A percentile compares a stretch with the other conserved stretches of the same genome.
Evolutionary conservation across 371 early-diverging fungal genomes (phyloP).

Genomic region (Apophysomyces ossiformis): DNA sequence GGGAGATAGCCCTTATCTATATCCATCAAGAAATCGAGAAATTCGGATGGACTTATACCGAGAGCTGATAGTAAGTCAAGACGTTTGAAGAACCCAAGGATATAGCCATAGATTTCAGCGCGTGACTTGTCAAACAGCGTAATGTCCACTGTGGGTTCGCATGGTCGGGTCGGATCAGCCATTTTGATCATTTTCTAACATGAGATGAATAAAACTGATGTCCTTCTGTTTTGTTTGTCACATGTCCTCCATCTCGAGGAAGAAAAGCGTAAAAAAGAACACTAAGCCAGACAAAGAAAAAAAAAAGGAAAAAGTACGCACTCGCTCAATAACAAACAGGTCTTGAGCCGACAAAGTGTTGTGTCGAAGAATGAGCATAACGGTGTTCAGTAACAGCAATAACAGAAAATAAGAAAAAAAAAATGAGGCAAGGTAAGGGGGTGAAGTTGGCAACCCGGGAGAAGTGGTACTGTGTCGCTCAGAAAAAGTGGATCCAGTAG

Average conservation of each 20-base stretch:
- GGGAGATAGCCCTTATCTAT: slow-evolving; percentile 79
- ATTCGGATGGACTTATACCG: slow-evolving; percentile 60
- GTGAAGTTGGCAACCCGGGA: background rate
- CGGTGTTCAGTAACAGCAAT: too few species aligned
- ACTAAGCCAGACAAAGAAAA: too few species aligned
- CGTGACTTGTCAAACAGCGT: slow-evolving; percentile 69
- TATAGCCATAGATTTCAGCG: slow-evolving; percentile 71
- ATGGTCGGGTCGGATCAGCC: slow-evolving; percentile 27
- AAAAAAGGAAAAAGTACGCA: slow-evolving; percentile 1
- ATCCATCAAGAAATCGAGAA: slow-evolving; percentile 83
- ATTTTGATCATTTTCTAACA: slow-evolving; percentile 44
- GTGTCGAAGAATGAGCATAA: slow-evolving; percentile 32
- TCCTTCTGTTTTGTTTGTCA: background rate
- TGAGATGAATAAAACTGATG: slow-evolving; percentile 11
- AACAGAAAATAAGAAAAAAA: background rate
- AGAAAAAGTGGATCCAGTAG: slow-evolving; percentile 1
- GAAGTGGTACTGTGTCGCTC: too few species aligned
- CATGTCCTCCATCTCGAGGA: slow-evolving; percentile 1
- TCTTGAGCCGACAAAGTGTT: slow-evolving; percentile 28
- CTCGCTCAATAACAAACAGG: slow-evolving; percentile 32
- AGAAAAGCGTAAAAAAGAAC: too few species aligned
- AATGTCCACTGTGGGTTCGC: slow-evolving; percentile 54
- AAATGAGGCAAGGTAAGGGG: background rate
- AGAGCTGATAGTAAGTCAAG: slow-evolving; percentile 62
- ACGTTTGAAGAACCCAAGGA: slow-evolving; percentile 69